A percentile compares a stretch with the other conserved stretches of the same genome.
These are phyloP conservation scores for Trichoderma sp. DNA, from an alignment of 2,329 filamentous ascomycete genomes.

Conservation along the genomic window DNA sequence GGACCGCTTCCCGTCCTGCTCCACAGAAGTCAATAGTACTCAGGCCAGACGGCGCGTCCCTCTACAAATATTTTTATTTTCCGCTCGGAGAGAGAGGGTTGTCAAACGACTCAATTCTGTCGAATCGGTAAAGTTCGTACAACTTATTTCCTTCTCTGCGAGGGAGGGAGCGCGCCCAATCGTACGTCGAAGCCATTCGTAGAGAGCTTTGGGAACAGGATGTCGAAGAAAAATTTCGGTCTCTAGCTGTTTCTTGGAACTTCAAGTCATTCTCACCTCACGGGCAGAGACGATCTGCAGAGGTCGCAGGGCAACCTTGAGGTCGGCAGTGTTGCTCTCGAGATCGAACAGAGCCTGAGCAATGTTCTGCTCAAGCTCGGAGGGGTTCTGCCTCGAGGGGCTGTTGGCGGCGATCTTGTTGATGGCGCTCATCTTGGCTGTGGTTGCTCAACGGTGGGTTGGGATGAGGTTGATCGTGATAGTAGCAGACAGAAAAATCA, in stretches of 20 bases:
- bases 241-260: conserved; percentile 25
- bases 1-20: conserved; percentile 78
- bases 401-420: conserved; percentile 99
- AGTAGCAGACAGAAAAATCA: conserved; percentile 14
- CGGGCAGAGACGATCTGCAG: conserved; percentile 98
- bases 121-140: conserved; percentile 33
- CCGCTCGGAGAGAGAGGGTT: conserved; percentile 27
- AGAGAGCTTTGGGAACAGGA: conserved; percentile 51
- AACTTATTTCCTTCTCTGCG: conserved; percentile 22
- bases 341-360: conserved; percentile 97
- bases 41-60: conserved; percentile 40
- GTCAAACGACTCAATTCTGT: conserved; percentile 32
- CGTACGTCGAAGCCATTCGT: conserved; percentile 41
- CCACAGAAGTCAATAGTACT: conserved; percentile 54
- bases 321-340: conserved; percentile 98
- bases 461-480: conserved; percentile 37
- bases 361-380: conserved; percentile 96
- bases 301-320: conserved; percentile 93
- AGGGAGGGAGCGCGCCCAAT: conserved; percentile 32
- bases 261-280: conserved; percentile 77
- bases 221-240: conserved; percentile 37
- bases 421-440: conserved; percentile 67
- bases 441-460: conserved; percentile 43
- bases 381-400: conserved; percentile 93
- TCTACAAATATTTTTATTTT: neutral